phyloP scores from a whole-genome alignment of 2,329 filamentous ascomycete species.

The Ceratocystis albifundus region DNA sequence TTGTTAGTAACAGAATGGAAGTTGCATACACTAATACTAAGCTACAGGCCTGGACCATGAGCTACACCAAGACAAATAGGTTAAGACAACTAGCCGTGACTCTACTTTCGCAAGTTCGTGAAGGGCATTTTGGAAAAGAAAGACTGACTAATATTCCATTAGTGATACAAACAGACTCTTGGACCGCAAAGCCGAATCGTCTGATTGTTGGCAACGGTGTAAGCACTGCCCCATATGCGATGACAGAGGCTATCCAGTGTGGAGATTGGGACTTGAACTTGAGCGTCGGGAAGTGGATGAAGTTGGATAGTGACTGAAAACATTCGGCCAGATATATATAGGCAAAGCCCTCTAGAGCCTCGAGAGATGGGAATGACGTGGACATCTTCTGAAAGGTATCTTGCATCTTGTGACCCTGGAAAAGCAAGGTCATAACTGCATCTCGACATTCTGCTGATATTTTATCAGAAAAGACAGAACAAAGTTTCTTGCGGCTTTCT shows the following conservation, averaged over 20 bases:
- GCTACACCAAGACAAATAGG: not conserved
- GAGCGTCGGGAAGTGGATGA: constrained; percentile 51
- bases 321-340: constrained; percentile 50
- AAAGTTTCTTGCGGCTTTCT: constrained; percentile 31
- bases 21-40: too few relatives aligned
- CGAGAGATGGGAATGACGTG: constrained; percentile 50
- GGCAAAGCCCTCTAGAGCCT: constrained; percentile 48
- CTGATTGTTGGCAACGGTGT: constrained; percentile 47
- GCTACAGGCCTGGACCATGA: not conserved
- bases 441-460: constrained; percentile 44
- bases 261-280: constrained; percentile 44
- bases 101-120: not conserved
- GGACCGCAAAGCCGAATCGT: constrained; percentile 48
- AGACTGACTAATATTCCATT: constrained; percentile 26
- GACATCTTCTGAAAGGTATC: constrained; percentile 42
- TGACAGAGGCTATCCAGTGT: constrained; percentile 49
- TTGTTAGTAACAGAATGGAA: constrained; percentile 14
- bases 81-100: too few relatives aligned
- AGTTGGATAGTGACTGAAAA: constrained; percentile 45
- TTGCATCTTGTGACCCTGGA: constrained; percentile 45
- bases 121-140: not conserved
- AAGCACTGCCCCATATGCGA: constrained; percentile 48
- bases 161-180: constrained; percentile 39
- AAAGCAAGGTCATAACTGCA: constrained; percentile 50
- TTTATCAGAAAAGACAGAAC: constrained; percentile 35